Evolutionary conservation across 306 rosid species (phyloP), one percentile per base, ranked within the genome.

Genomic region (Acmispon strigosus): DNA sequence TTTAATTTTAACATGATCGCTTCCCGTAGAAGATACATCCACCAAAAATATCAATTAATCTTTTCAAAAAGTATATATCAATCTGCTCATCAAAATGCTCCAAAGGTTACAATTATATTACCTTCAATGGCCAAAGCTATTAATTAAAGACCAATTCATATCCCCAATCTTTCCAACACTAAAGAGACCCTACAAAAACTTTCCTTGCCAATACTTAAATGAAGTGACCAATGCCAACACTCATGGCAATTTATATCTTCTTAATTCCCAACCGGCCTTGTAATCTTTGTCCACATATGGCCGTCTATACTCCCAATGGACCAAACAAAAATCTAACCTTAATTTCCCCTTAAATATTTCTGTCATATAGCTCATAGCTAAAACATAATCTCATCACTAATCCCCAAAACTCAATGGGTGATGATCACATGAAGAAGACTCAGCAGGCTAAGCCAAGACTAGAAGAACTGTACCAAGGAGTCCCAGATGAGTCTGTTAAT

Each of bases 401-500:
- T 7, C 55, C 49, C 7, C 22, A 43, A 2, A 48, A 61, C 53
- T 14, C 19, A 16, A 85, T 81, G 96, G 89, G 76, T 29, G 86
- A 88, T 29, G 84, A 88, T 53, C 71, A 52, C 53, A 69, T 7
- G 55, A 73, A 82, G 57, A 84, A 80, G 49, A 76, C 74, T 19
- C 1, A 80, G 34, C 65, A 49, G 12, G 43, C 53, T 54, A 92
- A 80, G 76, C 92, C 91, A 69, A 86, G 63, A 72, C 92, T 90
- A 51, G 97, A 90, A 69, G 90, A 91, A 79, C 22, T 92, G 59
- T 90, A 92, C 76, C 81, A 43, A 17, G 97, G 97, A 16, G 76
- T 93, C 29, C 97, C 96, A 32, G 97, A 93, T 48, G 98, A 93
- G 14, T 90, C 97, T 0, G 97, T 88, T 24, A 85, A 93, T 74